Base-by-base conservation (phyloP, 106 monocot species). In the Ottelia alismoides region DNA sequence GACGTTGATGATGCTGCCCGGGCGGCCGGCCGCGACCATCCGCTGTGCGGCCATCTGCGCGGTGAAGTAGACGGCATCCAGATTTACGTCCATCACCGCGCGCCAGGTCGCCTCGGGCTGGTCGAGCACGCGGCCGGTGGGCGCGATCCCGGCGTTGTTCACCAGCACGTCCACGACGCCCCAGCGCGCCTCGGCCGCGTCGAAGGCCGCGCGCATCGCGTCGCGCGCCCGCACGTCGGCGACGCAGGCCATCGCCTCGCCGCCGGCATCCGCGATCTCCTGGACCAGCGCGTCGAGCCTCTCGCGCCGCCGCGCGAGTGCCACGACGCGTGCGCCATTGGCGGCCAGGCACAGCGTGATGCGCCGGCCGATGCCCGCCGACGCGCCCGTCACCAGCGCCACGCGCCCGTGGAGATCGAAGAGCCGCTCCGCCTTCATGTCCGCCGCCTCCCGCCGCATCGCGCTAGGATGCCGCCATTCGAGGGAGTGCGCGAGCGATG, bases 301-400 rank as follows among this genome's bases (percentile, higher is more conserved):
- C 16, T 77, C 77, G 22, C 31, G 43, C 44, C 73, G 53, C 28
- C 82, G 56, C 11, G 82, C 73, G 11, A 77, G 70, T 14, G 82
- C 76, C 17, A 78, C 64, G 55, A 78, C 21, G 10, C 19, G 31
- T 54, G 78, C 77, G 2, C 83, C 83, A 5, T 67, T 58, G 0
- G 19, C 10, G 25, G 78, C 83, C 49, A 82, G 76, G 57, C 70
- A 62, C 64, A 82, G 60, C 49, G 69, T 72, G 44, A 82, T 45
- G 2, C 73, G 77, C 10, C 67, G 40, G 25, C 82, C 82, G 25
- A 82, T 73, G 25, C 82, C 82, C 25, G 82, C 66, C 19, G 82
- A 82, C 17, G 82, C 82, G 25, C 77, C 82, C 45, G 83, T 83
- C 25, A 83, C 78, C 70, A 83, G 66, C 23, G 78, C 77, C 14